A percentile compares a stretch with the other conserved stretches of the same genome.
These are phyloP conservation scores for Boechera retrofracta DNA, from an alignment of 345 rosid species.

Conservation along the genomic window DNA sequence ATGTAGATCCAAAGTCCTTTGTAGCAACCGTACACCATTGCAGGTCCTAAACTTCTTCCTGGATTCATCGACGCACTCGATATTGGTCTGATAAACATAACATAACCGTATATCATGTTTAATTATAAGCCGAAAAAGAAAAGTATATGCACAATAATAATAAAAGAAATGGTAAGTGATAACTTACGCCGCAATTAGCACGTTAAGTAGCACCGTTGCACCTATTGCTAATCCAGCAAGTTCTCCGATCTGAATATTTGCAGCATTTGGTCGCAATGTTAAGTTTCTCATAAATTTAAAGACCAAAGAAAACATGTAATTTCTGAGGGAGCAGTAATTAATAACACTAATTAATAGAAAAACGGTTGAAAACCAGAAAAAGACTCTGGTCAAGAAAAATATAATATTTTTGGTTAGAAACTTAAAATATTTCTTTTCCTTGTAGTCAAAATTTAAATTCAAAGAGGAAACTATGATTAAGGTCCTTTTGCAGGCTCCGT, in stretches of 20 bases:
- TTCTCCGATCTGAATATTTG: slow-evolving; percentile 71
- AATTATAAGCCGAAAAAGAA: background rate
- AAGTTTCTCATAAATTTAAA: slow-evolving; percentile 16
- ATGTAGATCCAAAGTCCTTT: slow-evolving; percentile 75
- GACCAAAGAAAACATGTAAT: background rate
- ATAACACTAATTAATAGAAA: background rate
- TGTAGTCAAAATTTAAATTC: background rate
- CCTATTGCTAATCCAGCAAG: slow-evolving; percentile 94
- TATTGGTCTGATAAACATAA: slow-evolving; percentile 53
- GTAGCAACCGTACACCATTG: slow-evolving; percentile 58
- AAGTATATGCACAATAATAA: background rate
- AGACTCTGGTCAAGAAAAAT: background rate
- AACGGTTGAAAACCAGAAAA: background rate
- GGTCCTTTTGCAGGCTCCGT: no score
- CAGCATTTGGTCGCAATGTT: background rate
- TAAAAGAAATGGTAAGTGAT: background rate
- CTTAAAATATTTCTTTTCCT: background rate
- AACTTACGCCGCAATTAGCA: slow-evolving; percentile 79
- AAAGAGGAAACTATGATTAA: background rate
- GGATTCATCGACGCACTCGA: slow-evolving; percentile 92
- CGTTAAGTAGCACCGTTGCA: slow-evolving; percentile 80
- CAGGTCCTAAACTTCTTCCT: slow-evolving; percentile 88
- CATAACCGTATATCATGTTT: background rate
- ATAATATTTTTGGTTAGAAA: no score
- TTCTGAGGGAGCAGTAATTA: background rate